Base-by-base conservation (phyloP, 1,139 yeast species). In the Eremothecium sinecaudum region DNA sequence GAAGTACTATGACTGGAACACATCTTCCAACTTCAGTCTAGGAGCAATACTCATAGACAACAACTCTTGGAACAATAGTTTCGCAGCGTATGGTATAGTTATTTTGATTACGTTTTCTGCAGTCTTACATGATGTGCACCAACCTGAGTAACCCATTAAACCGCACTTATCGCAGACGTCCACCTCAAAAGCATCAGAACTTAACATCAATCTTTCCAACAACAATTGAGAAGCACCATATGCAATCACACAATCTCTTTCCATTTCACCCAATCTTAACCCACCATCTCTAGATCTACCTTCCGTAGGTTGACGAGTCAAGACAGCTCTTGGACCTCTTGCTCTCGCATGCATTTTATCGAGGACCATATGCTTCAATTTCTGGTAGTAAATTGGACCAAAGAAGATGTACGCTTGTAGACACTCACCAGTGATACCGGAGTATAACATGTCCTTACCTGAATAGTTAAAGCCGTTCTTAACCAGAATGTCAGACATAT, bases 341-440 rank as follows among this genome's bases (percentile, higher is more conserved):
- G 98, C 96, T 69, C 99, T 81, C 1, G 98, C 98, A 55, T 90
- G 99, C 97, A 90, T 90, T 63, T 92, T 90, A 64, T 90, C 99
- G 62, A 90, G 65, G 34, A 90, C 99, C 99, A 90, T 90, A 62
- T 90, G 99, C 70, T 92, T 90, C 68, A 90, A 75, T 59, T 92
- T 90, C 63, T 90, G 99, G 60, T 90, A 90, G 62, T 90, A 90
- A 45, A 90, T 90, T 15, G 98, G 98, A 2, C 99, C 99, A 61
- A 90, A 90, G 74, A 90, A 90, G 40, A 90, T 87, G 61, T 90
- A 90, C 2, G 98, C 98, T 61, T 90, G 96, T 36, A 90, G 66
- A 60, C 94, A 82, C 59, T 90, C 98, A 43, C 99, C 99, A 3
- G 97, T 90, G 45, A 87, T 82, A 56, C 99, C 99, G n/a, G 94